Evolutionary conservation across 2,329 filamentous ascomycete genomes (phyloP).

Genomic region (Fusarium falciforme): DNA sequence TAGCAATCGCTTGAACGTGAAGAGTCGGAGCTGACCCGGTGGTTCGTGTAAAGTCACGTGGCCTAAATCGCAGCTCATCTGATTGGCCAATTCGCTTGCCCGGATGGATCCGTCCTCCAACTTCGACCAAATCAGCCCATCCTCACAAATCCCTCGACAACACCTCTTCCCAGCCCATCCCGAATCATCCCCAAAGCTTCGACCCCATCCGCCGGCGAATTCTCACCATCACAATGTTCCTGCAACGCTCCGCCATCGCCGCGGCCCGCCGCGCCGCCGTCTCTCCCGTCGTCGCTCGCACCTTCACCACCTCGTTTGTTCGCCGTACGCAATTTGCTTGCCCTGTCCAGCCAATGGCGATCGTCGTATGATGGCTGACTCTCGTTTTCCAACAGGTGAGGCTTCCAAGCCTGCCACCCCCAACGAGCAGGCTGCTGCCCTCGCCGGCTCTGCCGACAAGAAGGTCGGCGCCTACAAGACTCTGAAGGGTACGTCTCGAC

Average conservation of each 20-base stretch:
- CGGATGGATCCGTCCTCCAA: conserved; percentile 48
- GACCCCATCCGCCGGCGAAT: conserved; percentile 39
- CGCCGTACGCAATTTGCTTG: conserved; percentile 63
- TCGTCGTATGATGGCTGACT: conserved; percentile 49
- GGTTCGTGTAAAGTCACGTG: conserved; percentile 48
- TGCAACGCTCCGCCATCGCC: conserved; percentile 71
- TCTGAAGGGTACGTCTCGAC: conserved; percentile 58
- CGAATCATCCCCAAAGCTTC: conserved; percentile 36
- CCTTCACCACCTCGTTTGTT: conserved; percentile 69
- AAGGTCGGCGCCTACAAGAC: conserved; percentile 60
- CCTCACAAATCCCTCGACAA: conserved; percentile 60
- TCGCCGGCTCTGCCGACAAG: conserved; percentile 55
- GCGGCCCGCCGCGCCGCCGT: conserved; percentile 70
- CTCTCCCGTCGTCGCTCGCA: conserved; percentile 65
- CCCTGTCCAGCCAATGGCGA: conserved; percentile 38
- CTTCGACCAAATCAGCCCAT: conserved; percentile 59
- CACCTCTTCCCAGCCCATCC: conserved; percentile 43
- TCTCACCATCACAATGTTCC: conserved; percentile 60
- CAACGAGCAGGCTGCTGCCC: conserved; percentile 52
- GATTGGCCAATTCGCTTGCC: conserved; percentile 52
- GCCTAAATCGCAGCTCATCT: conserved; percentile 23
- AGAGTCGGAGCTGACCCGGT: conserved; percentile 16
- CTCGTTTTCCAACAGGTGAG: conserved; percentile 48
- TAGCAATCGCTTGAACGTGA: conserved; percentile 23
- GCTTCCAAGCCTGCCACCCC: conserved; percentile 51